Base-by-base conservation (phyloP, 176 grass and related monocot species). In the Leersia perrieri region DNA sequence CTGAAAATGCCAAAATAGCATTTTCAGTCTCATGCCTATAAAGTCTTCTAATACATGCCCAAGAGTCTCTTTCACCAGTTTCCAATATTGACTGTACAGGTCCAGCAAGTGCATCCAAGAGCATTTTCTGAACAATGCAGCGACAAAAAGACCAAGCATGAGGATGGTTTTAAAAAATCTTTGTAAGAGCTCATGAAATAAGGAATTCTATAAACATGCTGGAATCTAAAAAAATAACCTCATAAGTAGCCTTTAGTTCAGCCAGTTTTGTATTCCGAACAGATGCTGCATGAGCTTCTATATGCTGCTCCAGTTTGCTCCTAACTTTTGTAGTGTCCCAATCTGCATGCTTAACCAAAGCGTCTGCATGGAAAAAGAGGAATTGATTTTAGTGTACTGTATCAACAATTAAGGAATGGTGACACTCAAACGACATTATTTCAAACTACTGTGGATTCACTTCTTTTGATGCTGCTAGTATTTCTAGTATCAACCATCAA, bases 61-160 rank as follows among this genome's bases (percentile, higher is more conserved):
- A 98, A 9, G 86, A 87, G 44, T 93, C 82, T 57, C 66, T 78
- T 32, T 81, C 57, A 33, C 87, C 88, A 71, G 76, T 86, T 82
- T 95, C 88, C 71, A 98, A 72, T 33, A 93, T 86, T 39, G 90
- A 93, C 38, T 91, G 81, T 69, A 93, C 84, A 79, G 90, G 92
- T 83, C 84, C 90, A 58, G 81, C 82, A 79, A 98, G 86, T 60
- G 81, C 79, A 20, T 92, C 86, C 42, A 67, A 91, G 70, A 98
- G 71, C 28, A 67, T 80, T 29, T 83, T 84, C 95, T 95, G 90
- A 34, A 90, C 88, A 33, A 30, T 70, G 35, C 12, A 72, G 63
- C 63, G 33, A 11, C 14, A 60, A 80, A 67, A 87, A 18, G 57
- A 33, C 18, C 35, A 31, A 81, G 35, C 20, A 76, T 77, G 39